Evolutionary conservation across 805 yeast genomes (phyloP), one percentile per base, ranked within the genome.

Genomic region (Jamesozyma hellenica): DNA sequence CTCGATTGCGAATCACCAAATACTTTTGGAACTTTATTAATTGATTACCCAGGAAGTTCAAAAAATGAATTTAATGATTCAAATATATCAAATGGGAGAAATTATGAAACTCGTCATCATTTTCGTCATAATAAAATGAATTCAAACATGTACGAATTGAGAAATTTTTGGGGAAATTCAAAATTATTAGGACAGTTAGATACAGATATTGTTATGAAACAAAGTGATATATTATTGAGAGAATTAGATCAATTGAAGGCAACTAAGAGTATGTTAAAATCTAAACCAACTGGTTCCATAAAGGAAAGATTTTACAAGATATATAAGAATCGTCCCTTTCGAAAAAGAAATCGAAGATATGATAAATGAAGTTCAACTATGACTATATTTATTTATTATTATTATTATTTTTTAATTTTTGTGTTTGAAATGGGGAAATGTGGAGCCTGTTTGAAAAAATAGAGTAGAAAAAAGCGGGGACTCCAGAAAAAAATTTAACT

Each of bases 1-100:
- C 17, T 46, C 8, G 43, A 47, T 33, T 57, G 63, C 35, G 53
- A 49, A 15, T 57, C 51, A 16, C 25, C 37, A 25, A 33, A 33
- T 4, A n/a, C 14, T 4, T 14, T 33, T 2, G 35, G 32, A 11
- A n/a, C 28, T 13, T 15, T 39, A 4, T 17, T 34, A 30, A 38
- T 35, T 12, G 30, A 34, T 17, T 38, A 38, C 16, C 38, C 42
- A 14, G 40, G 33, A 3, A 34, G 14, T 12, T n/a, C 29, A 5
- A 28, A 16, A 10, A 36, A 38, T 28, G 12, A 16, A 21, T 33
- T 31, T 14, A 14, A 17, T 17, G 17, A 21, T 6, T 21, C 10
- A 5, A 29, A 29, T 12, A 11, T 14, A 3, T 28, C 21, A 11
- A 15, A 5, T 12, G 18, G 29, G 15, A 29, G 37, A 25, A 18